Conservation (phyloP, 2,329 filamentous ascomycete genomes). For the Golovinomyces cichoracearum region DNA sequence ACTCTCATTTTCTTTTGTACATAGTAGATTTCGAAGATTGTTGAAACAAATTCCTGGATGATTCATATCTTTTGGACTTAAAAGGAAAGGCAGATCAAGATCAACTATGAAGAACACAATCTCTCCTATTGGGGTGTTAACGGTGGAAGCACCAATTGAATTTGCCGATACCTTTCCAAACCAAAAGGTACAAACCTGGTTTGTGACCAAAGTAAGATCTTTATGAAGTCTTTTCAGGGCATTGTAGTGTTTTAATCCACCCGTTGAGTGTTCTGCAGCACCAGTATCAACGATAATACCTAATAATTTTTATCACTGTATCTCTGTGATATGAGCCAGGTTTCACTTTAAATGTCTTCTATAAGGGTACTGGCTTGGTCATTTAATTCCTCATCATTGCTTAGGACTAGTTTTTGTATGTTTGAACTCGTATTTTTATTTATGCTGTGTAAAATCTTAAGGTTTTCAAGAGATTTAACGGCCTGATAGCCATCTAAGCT, state of each 20-base stretch:
- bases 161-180: neutral
- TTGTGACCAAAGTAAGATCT: neutral
- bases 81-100: neutral
- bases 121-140: neutral
- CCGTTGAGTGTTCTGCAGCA: neutral
- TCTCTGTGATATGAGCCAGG: neutral
- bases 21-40: neutral
- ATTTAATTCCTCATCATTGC: neutral
- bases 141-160: neutral
- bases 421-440: neutral
- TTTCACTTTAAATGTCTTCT: neutral
- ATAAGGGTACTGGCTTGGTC: too few species aligned
- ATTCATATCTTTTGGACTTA: conserved; percentile 1
- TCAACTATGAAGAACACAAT: neutral
- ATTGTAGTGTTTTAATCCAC: neutral
- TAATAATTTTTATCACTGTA: neutral
- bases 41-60: neutral
- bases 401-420: neutral
- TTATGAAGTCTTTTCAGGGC: neutral
- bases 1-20: neutral
- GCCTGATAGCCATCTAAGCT: neutral
- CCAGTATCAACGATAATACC: neutral
- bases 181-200: neutral
- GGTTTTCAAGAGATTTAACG: neutral
- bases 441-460: neutral